phyloP scores from a whole-genome alignment of 1,139 yeast genomes.

The Geotrichum candidum region DNA sequence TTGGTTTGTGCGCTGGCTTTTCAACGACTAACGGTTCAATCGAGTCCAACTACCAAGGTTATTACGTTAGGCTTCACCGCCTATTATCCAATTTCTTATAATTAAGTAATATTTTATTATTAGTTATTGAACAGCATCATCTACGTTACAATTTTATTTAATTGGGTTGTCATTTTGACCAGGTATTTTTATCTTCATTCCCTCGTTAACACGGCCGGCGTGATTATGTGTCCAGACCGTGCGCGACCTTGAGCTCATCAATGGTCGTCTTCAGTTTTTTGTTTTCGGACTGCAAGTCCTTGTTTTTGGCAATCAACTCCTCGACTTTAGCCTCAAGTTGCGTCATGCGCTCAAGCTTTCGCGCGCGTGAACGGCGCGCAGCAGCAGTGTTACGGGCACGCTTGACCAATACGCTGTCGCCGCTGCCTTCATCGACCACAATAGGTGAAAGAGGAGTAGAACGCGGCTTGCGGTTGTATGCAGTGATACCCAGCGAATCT shows the following conservation, averaged over 20 bases:
- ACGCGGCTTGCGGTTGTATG: constrained; percentile 38
- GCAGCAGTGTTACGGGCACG: constrained; percentile 96
- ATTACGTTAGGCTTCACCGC: too few species aligned
- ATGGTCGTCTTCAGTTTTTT: constrained; percentile 26
- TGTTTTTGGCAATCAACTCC: constrained; percentile 50
- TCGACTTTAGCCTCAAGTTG: constrained; percentile 78
- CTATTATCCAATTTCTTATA: neutral
- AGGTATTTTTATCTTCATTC: neutral
- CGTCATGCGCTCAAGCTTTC: constrained; percentile 82
- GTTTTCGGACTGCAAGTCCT: constrained; percentile 51
- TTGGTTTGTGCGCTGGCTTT: too few species aligned
- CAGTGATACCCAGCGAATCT: constrained; percentile 37
- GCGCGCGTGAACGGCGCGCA: constrained; percentile 90
- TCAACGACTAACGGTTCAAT: too few species aligned
- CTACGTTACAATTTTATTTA: neutral
- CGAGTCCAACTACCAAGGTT: too few species aligned
- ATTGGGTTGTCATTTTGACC: neutral
- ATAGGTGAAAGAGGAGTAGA: constrained; percentile 55
- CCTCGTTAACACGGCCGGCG: neutral
- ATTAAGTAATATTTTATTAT: neutral
- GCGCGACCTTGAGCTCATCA: constrained; percentile 4
- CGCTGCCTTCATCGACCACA: constrained; percentile 44
- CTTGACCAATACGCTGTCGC: constrained; percentile 66
- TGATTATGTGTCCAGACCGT: neutral
- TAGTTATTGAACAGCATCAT: neutral